These are phyloP conservation scores for Fusarium falciforme DNA, from an alignment of 2,329 filamentous ascomycete genomes.

Conservation along the genomic window DNA sequence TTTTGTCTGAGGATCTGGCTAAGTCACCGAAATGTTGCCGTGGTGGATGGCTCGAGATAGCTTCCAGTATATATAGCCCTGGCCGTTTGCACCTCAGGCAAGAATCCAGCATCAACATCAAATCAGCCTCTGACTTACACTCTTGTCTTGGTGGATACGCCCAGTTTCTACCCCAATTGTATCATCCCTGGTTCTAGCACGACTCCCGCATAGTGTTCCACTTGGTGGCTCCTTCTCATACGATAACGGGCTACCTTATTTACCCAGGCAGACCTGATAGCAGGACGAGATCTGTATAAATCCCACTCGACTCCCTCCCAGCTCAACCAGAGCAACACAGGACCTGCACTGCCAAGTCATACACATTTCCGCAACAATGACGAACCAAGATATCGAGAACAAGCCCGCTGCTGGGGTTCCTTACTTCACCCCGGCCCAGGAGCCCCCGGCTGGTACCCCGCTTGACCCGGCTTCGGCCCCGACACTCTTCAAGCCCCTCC, in stretches of 20 bases:
- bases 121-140: background rate
- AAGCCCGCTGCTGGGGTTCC: slow-evolving; percentile 58
- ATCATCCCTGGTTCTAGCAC: background rate
- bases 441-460: slow-evolving; percentile 62
- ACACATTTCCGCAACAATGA: slow-evolving; percentile 22
- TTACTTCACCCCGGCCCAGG: slow-evolving; percentile 67
- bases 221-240: slow-evolving; percentile 6
- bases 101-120: background rate
- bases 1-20: background rate
- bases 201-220: background rate
- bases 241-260: background rate
- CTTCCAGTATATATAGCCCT: background rate
- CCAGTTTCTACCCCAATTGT: background rate
- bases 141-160: background rate
- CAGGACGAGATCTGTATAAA: slow-evolving; percentile 11
- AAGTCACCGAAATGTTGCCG: background rate
- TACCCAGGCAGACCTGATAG: background rate
- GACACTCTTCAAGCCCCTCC: slow-evolving; percentile 67
- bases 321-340: background rate
- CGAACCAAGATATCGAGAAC: slow-evolving; percentile 41
- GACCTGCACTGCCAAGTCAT: background rate
- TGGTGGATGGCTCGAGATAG: background rate
- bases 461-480: slow-evolving; percentile 55
- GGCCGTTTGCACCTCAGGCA: background rate
- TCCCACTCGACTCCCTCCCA: background rate